Evolutionary conservation across 164 flowering plant genomes (phyloP).

Genomic region (Stephania japonica): DNA sequence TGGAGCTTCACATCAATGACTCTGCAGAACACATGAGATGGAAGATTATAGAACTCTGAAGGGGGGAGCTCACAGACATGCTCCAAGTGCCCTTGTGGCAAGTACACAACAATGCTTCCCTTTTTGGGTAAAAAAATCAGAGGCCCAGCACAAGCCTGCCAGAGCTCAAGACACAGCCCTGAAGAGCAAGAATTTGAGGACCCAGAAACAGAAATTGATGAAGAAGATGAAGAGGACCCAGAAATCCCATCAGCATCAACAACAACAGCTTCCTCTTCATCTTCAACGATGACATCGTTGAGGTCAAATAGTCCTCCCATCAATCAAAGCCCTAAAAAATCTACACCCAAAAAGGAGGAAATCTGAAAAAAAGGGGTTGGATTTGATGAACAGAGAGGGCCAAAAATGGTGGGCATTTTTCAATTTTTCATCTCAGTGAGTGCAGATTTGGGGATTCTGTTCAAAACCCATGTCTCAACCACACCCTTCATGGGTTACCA

Average conservation of each 20-base stretch:
- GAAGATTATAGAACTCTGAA: conserved; percentile 38
- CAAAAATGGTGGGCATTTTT: not conserved
- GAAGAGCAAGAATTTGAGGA: conserved; percentile 16
- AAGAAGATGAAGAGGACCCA: conserved; percentile 15
- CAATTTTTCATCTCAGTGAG: conserved; percentile 14
- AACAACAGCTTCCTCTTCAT: conserved; percentile 27
- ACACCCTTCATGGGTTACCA: not conserved
- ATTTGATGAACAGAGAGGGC: no score
- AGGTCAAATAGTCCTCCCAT: conserved; percentile 72
- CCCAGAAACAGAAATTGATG: conserved; percentile 1
- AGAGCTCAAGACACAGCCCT: conserved; percentile 73
- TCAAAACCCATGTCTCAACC: no score
- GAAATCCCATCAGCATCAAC: conserved; percentile 5
- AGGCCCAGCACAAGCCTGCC: conserved; percentile 98
- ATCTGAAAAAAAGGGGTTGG: conserved; percentile 7
- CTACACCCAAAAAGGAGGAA: not conserved
- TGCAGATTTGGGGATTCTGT: no score
- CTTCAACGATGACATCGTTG: conserved; percentile 56
- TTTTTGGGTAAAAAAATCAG: conserved; percentile 75
- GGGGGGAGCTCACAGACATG: conserved; percentile 32
- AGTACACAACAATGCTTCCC: conserved; percentile 74
- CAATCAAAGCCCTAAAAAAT: conserved; percentile 4
- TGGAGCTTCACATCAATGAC: conserved; percentile 84
- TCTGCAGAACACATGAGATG: conserved; percentile 85
- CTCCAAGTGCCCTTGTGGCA: conserved; percentile 93